Percentiles rank a stretch among this genome's conserved stretches.
phyloP scores from a whole-genome alignment of 148 eudicot species.

The Fagopyrum esculentum region DNA sequence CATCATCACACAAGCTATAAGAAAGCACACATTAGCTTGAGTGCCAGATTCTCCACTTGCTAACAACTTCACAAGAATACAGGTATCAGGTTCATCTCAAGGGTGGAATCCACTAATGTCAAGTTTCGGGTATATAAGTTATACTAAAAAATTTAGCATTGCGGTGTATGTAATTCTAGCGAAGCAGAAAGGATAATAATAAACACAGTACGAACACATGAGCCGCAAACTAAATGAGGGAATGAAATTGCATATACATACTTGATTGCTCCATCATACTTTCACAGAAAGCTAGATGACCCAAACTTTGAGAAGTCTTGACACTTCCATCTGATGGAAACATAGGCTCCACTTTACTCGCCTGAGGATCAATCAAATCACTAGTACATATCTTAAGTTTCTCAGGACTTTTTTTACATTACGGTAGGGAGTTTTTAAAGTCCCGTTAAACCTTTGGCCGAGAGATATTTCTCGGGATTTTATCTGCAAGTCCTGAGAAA shows the following conservation, averaged over 20 bases:
- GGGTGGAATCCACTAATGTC: neutral
- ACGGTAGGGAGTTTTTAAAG: no score
- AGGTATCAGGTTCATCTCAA: neutral
- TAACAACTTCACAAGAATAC: no score
- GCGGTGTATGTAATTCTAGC: neutral
- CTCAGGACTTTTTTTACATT: no score
- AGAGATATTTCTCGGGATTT: no score
- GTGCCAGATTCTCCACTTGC: no score
- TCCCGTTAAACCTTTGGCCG: no score
- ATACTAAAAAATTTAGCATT: neutral
- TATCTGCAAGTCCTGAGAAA: no score
- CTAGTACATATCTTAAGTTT: no score
- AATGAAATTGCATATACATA: conserved; percentile 27
- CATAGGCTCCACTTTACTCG: conserved; percentile 40
- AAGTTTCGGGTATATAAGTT: neutral
- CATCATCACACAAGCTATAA: no score
- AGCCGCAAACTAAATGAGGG: neutral
- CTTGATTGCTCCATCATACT: conserved; percentile 68
- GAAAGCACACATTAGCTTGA: no score
- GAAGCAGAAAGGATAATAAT: neutral
- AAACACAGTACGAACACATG: neutral
- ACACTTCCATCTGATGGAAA: conserved; percentile 43
- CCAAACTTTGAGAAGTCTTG: conserved; percentile 38
- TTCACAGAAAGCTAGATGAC: conserved; percentile 65
- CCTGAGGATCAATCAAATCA: conserved; percentile 30